Base-by-base conservation (phyloP, 805 yeast species). In the Suhomyces xylopsoci region DNA sequence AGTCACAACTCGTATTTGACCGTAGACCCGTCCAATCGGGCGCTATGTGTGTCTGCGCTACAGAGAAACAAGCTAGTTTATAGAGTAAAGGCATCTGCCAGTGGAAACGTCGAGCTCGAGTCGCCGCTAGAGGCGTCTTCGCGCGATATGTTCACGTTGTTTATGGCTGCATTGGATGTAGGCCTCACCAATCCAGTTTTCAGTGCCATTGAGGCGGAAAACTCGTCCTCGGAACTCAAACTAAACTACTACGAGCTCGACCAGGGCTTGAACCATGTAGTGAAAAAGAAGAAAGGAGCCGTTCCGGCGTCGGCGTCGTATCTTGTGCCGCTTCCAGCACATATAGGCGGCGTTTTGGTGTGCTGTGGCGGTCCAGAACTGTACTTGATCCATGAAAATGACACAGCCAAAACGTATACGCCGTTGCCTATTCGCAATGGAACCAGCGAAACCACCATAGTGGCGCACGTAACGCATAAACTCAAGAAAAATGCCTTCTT, bases 151-250 rank as follows among this genome's bases (percentile, higher is more conserved):
- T 62, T 90, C 7, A 83, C 91, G 0, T 71, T 87, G 30, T 67
- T 67, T 14, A 61, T 84, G 2, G 68, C 80, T 15, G 86, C 87
- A 0, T 63, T 93, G 47, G 96, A 91, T 63, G 87, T 85, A 2
- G 88, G 86, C 0, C 86, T 78, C 65, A 94, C 87, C 17, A 91
- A 90, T 62, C 98, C 98, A 0, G 64, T 83, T 8, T 93, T 92
- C 78, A 96, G 90, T 0, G 79, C 92, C 0, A 68, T 94, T 7
- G 98, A 93, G 62, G 69, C 81, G 7, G 86, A 82, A 50, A 78
- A 81, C 52, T 62, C 6, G 72, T 69, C 1, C 63, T 22, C 25
- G 7, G 25, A 56, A 1, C 47, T 67, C 48, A 58, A 62, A 26
- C 71, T 93, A 49, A 79, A 82, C 3, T 87, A 81, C 64, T 93